phyloP scores from a whole-genome alignment of 139 green algal species.

The Closterium sp. region DNA sequence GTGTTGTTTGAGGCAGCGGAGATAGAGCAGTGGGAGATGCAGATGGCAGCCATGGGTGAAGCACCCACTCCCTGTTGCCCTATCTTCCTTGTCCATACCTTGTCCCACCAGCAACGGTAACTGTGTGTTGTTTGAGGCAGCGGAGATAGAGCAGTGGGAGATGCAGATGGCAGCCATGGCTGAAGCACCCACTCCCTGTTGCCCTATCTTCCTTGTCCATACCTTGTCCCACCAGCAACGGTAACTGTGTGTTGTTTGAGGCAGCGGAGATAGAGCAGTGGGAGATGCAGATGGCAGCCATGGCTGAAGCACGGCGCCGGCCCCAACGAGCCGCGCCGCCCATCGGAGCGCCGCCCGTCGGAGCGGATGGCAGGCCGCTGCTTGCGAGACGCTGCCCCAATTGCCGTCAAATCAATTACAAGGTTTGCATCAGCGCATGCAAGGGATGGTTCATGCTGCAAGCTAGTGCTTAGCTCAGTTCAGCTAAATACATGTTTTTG shows the following conservation, averaged over 20 bases:
- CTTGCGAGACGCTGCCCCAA: background rate
- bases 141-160: no score
- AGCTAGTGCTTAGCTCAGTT: no score
- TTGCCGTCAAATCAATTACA: slow-evolving; percentile 4
- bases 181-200: no score
- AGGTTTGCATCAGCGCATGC: background rate
- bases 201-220: background rate
- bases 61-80: background rate
- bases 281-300: slow-evolving; percentile 9
- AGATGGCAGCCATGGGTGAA: slow-evolving; percentile 6
- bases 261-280: slow-evolving; percentile 15
- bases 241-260: slow-evolving; percentile 31
- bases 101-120: no score
- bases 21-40: slow-evolving; percentile 13
- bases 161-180: no score
- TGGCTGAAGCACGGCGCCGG: background rate
- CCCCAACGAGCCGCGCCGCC: background rate
- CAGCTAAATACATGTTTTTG: background rate
- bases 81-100: background rate
- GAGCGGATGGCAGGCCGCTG: slow-evolving; percentile 2
- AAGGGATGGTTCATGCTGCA: no score
- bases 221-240: background rate
- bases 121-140: no score
- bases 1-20: slow-evolving; percentile 34
- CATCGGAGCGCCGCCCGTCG: background rate